Percentiles rank a stretch among this genome's conserved stretches.
phyloP scores from a whole-genome alignment of 129 eudicot species.

The Saussurea involucrata region DNA sequence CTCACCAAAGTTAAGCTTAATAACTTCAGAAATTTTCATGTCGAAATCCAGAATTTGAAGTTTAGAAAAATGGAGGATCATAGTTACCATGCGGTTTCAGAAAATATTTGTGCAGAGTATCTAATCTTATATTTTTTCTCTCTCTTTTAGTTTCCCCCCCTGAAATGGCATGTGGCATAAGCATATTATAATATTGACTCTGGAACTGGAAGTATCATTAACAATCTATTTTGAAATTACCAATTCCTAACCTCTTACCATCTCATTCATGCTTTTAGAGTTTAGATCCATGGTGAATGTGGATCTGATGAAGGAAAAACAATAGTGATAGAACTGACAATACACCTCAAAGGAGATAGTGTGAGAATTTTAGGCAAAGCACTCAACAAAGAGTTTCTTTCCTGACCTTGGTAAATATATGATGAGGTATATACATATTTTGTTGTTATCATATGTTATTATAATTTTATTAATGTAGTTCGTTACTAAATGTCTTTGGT shows the following conservation, averaged over 20 bases:
- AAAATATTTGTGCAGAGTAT: neutral
- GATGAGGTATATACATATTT: slow-evolving; percentile 36
- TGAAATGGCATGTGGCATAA: neutral
- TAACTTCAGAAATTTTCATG: neutral
- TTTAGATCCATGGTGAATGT: slow-evolving; percentile 30
- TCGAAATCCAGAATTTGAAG: neutral
- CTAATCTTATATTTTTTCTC: neutral
- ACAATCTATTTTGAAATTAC: slow-evolving; percentile 18
- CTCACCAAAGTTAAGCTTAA: neutral
- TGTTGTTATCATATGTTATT: neutral
- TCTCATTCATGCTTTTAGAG: neutral
- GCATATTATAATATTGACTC: neutral
- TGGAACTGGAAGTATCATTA: neutral
- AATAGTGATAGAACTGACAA: slow-evolving; percentile 29
- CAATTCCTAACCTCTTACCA: slow-evolving; percentile 24
- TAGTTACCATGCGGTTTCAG: neutral
- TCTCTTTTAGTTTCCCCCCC: too few species aligned
- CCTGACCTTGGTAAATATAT: slow-evolving; percentile 44
- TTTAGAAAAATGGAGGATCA: neutral
- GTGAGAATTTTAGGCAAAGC: slow-evolving; percentile 56
- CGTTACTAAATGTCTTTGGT: neutral
- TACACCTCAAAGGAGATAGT: slow-evolving; percentile 37
- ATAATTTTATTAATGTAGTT: neutral
- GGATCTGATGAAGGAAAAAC: slow-evolving; percentile 24
- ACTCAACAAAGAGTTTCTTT: slow-evolving; percentile 57